Evolutionary conservation across 2,329 filamentous ascomycete species (phyloP).

Genomic region (Penicillium sp.): DNA sequence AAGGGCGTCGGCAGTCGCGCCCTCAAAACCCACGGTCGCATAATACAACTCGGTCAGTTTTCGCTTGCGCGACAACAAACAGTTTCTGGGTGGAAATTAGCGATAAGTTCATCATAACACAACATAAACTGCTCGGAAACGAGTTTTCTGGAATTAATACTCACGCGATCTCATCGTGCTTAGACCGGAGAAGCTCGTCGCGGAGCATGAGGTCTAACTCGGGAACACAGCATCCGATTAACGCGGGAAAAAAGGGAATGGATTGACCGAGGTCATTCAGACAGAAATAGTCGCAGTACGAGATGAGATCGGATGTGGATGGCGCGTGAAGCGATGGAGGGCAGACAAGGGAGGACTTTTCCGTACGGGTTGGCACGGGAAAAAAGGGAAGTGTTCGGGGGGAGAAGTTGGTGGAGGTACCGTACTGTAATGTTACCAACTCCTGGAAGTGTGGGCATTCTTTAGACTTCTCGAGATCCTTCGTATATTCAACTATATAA

Average conservation of each 20-base stretch:
- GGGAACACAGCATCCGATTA: conserved; percentile 51
- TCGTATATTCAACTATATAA: background rate
- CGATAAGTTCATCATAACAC: conserved; percentile 28
- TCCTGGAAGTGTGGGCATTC: background rate
- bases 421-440: conserved; percentile 7
- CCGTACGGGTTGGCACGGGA: conserved; percentile 26
- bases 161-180: conserved; percentile 53
- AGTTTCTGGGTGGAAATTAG: conserved; percentile 45
- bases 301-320: conserved; percentile 43
- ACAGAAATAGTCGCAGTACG: conserved; percentile 45
- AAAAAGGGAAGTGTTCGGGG: conserved; percentile 9
- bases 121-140: background rate
- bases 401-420: conserved; percentile 4
- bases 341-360: conserved; percentile 36
- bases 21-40: conserved; percentile 62
- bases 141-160: conserved; percentile 35
- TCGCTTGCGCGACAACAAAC: conserved; percentile 79
- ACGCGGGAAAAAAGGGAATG: conserved; percentile 44
- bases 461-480: background rate
- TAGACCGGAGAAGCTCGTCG: conserved; percentile 50
- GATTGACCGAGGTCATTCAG: conserved; percentile 43
- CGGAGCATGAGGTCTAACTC: conserved; percentile 50
- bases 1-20: conserved; percentile 52
- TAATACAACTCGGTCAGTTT: conserved; percentile 87
- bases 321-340: conserved; percentile 39